Conservation (phyloP, 2,329 filamentous ascomycete genomes). For the Kalmusia sp. region DNA sequence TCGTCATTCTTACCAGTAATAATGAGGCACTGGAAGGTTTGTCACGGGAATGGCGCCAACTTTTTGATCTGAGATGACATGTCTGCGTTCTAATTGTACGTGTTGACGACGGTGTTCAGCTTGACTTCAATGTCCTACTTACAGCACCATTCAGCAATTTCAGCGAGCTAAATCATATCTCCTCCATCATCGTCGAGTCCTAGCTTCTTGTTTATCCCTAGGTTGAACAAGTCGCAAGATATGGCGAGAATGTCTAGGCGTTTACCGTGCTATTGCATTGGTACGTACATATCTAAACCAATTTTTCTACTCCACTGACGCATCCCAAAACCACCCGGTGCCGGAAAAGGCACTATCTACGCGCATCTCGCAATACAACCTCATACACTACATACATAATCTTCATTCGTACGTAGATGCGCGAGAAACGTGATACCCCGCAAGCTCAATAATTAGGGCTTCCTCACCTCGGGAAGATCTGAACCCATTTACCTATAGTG, state of each 20-base stretch:
- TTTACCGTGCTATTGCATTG: slow-evolving; percentile 50
- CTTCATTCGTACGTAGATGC: slow-evolving; percentile 3
- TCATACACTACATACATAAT: slow-evolving; percentile 2
- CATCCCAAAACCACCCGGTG: neutral
- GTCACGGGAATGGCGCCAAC: slow-evolving; percentile 62
- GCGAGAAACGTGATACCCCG: neutral
- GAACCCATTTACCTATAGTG: slow-evolving; percentile 4
- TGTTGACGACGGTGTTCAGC: slow-evolving; percentile 63
- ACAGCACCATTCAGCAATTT: slow-evolving; percentile 55
- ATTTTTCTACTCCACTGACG: neutral
- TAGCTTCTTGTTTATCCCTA: slow-evolving; percentile 59
- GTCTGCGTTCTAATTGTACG: slow-evolving; percentile 57
- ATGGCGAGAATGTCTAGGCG: slow-evolving; percentile 63
- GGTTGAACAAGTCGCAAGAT: slow-evolving; percentile 62
- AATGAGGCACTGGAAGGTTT: slow-evolving; percentile 62
- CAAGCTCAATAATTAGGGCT: slow-evolving; percentile 12
- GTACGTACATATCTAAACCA: neutral
- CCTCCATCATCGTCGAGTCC: slow-evolving; percentile 46
- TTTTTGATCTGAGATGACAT: slow-evolving; percentile 41
- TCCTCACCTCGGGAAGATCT: slow-evolving; percentile 8
- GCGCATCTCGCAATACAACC: neutral
- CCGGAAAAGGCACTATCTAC: slow-evolving; percentile 8
- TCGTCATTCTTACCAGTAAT: slow-evolving; percentile 62
- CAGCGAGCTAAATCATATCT: slow-evolving; percentile 54
- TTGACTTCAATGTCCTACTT: slow-evolving; percentile 62